Evolutionary conservation across 345 rosid genomes (phyloP).

Genomic region (Lumnitzera racemosa): DNA sequence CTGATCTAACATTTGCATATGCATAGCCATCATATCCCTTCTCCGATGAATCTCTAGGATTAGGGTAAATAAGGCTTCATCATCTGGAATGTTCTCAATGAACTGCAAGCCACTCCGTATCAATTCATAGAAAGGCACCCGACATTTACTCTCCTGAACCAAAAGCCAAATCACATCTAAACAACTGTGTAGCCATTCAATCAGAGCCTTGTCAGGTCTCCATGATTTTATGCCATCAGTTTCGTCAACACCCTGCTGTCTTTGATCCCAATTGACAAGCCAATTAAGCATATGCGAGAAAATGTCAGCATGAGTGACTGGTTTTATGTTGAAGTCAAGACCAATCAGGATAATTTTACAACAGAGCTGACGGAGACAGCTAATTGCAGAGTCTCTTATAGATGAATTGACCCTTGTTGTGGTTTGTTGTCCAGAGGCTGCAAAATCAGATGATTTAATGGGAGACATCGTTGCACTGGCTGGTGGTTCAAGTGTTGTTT

Average conservation of each 20-base stretch:
- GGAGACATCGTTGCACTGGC: constrained; percentile 48
- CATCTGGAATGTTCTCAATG: constrained; percentile 92
- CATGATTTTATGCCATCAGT: constrained; percentile 47
- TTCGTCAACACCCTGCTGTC: constrained; percentile 58
- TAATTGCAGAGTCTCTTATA: constrained; percentile 52
- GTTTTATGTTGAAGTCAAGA: constrained; percentile 65
- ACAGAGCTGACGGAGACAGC: constrained; percentile 73
- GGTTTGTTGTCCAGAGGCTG: constrained; percentile 40
- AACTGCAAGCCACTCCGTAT: constrained; percentile 90
- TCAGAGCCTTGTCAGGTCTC: constrained; percentile 66
- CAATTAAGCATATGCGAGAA: constrained; percentile 79
- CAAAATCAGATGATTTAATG: constrained; percentile 41
- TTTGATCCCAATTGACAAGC: constrained; percentile 96
- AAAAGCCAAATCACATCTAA: constrained; percentile 90
- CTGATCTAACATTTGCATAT: constrained; percentile 96
- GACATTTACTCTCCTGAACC: constrained; percentile 79
- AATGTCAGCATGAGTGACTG: constrained; percentile 75
- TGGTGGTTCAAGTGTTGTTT: constrained; percentile 55
- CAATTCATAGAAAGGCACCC: constrained; percentile 92
- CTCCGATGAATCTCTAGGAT: constrained; percentile 94
- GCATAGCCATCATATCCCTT: constrained; percentile 96
- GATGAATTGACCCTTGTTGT: constrained; percentile 34
- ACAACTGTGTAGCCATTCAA: constrained; percentile 86
- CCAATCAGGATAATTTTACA: constrained; percentile 87
- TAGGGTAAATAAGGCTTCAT: constrained; percentile 90